These are phyloP conservation scores for Withania somnifera DNA, from an alignment of 305 asterid genomes.

Conservation along the genomic window DNA sequence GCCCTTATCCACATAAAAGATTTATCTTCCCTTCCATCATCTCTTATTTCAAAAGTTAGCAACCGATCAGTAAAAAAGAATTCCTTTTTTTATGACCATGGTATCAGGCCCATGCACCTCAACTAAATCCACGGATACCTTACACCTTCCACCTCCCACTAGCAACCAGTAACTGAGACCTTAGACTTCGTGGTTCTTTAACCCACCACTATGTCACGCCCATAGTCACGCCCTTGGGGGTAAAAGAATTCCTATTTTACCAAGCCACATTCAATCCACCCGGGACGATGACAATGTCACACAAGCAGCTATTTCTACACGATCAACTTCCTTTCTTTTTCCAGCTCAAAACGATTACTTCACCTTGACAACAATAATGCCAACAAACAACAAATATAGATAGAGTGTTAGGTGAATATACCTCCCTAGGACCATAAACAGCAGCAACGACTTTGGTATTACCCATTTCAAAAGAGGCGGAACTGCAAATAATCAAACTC, in stretches of 20 bases:
- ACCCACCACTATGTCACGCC: no score
- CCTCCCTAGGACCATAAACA: constrained; percentile 98
- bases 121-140: no score
- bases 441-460: constrained; percentile 98
- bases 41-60: not conserved
- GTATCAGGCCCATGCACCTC: no score
- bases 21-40: not conserved
- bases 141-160: no score
- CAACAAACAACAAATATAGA: not conserved
- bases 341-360: not conserved
- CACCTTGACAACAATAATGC: not conserved
- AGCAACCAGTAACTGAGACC: no score
- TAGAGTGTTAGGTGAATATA: not conserved
- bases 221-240: no score
- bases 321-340: not conserved
- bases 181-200: no score
- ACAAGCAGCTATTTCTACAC: not conserved
- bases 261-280: not conserved
- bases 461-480: constrained; percentile 96
- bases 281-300: not conserved
- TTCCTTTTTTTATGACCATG: not conserved
- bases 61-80: not conserved
- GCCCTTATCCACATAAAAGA: not conserved
- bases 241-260: not conserved
- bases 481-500: constrained; percentile 39